Evolutionary conservation across 1,284 basidiomycete genomes (phyloP).

Genomic region (Tilletia walkeri): DNA sequence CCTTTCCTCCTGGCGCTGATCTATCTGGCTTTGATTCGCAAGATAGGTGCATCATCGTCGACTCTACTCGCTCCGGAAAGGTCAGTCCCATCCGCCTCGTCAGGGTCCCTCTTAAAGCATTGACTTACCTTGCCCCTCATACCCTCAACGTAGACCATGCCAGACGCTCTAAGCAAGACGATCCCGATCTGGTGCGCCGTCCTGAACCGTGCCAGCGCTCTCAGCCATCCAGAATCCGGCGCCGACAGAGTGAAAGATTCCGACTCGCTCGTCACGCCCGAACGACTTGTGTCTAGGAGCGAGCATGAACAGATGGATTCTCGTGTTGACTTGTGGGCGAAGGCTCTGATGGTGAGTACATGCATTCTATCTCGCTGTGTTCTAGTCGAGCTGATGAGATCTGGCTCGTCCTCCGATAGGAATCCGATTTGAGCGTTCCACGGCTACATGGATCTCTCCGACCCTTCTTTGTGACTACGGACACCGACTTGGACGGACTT

Average conservation of each 20-base stretch:
- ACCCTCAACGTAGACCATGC: slow-evolving; percentile 64
- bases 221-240: slow-evolving; percentile 54
- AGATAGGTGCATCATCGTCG: slow-evolving; percentile 75
- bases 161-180: slow-evolving; percentile 91
- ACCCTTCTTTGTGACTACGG: slow-evolving; percentile 65
- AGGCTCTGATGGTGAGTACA: slow-evolving; percentile 58
- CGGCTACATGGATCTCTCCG: slow-evolving; percentile 62
- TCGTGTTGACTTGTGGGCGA: slow-evolving; percentile 68
- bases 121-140: no score
- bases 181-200: slow-evolving; percentile 94
- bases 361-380: no score
- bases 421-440: slow-evolving; percentile 48
- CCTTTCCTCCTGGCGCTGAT: background rate
- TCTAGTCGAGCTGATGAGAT: background rate
- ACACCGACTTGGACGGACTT: background rate
- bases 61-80: slow-evolving; percentile 90
- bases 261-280: slow-evolving; percentile 65
- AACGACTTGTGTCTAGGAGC: slow-evolving; percentile 57
- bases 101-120: no score
- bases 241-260: slow-evolving; percentile 44
- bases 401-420: slow-evolving; percentile 39
- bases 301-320: slow-evolving; percentile 73
- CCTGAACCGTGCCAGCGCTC: slow-evolving; percentile 68
- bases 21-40: background rate
- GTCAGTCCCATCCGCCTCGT: slow-evolving; percentile 30